Evolutionary conservation across 225 moss, liverwort and hornwort species (phyloP).

Genomic region (Sphagnum contortum): DNA sequence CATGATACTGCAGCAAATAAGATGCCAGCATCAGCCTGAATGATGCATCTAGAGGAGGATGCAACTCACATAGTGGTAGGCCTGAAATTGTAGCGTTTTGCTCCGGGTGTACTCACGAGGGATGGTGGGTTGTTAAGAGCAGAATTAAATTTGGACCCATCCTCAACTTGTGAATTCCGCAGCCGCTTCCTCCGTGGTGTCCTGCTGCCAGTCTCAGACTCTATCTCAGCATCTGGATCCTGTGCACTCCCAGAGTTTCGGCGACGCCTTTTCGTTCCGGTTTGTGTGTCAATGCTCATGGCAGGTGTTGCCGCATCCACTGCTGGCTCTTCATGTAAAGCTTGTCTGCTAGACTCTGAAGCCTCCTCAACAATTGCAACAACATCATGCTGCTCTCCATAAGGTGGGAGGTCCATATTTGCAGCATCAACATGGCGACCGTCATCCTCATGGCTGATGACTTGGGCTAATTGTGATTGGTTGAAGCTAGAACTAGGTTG

Average conservation of each 20-base stretch:
- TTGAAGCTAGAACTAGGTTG: conserved; percentile 65
- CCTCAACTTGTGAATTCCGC: conserved; percentile 61
- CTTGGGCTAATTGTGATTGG: conserved; percentile 77
- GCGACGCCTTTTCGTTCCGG: conserved; percentile 36
- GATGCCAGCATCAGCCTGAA: background rate
- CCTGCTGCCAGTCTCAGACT: conserved; percentile 20
- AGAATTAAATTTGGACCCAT: conserved; percentile 50
- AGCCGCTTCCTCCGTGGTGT: conserved; percentile 61
- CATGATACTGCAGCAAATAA: too few species aligned
- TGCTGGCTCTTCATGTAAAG: conserved; percentile 12
- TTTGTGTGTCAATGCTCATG: conserved; percentile 30
- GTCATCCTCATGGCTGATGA: conserved; percentile 31
- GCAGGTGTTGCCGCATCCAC: conserved; percentile 15
- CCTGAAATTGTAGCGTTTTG: conserved; percentile 88
- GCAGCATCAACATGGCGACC: conserved; percentile 47
- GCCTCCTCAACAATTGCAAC: conserved; percentile 24
- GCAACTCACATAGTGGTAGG: conserved; percentile 79
- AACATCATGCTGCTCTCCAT: conserved; percentile 13
- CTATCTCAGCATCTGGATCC: conserved; percentile 17
- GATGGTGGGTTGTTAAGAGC: conserved; percentile 44
- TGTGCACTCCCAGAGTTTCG: conserved; percentile 20
- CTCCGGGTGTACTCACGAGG: conserved; percentile 50
- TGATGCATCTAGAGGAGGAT: background rate
- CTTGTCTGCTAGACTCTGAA: conserved; percentile 18
- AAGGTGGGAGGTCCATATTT: conserved; percentile 12